A percentile compares a stretch with the other conserved stretches of the same genome.
Evolutionary conservation across 805 yeast genomes (phyloP).

Genomic region (Jamesozyma jinghongensis): DNA sequence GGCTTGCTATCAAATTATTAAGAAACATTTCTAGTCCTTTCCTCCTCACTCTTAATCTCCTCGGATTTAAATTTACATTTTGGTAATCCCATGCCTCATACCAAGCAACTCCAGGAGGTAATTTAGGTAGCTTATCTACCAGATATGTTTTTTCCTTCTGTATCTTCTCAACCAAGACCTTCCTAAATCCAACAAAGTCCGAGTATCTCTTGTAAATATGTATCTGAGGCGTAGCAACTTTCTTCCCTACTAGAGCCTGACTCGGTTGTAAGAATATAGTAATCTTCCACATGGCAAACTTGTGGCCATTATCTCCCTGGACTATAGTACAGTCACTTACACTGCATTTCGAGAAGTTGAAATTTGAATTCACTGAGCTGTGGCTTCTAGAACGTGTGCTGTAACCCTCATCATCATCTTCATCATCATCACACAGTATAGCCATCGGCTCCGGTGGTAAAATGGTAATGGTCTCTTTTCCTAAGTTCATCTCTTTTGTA

Average conservation of each 20-base stretch:
- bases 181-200: conserved; percentile 48
- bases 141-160: conserved; percentile 3
- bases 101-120: conserved; percentile 45
- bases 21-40: conserved; percentile 53
- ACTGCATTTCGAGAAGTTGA: conserved; percentile 8
- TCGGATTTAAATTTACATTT: conserved; percentile 30
- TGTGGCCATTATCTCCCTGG: conserved; percentile 18
- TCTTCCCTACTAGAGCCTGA: not conserved
- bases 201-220: conserved; percentile 51
- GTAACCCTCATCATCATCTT: conserved; percentile 4
- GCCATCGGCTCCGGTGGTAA: conserved; percentile 24
- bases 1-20: conserved; percentile 42
- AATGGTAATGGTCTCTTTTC: not conserved
- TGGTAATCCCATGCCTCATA: conserved; percentile 24
- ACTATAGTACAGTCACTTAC: conserved; percentile 26
- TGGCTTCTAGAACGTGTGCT: conserved; percentile 1
- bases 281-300: conserved; percentile 26
- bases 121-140: conserved; percentile 31
- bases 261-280: conserved; percentile 14
- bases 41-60: conserved; percentile 47
- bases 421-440: conserved; percentile 14
- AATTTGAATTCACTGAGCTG: conserved; percentile 9
- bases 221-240: conserved; percentile 24
- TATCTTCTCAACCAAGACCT: conserved; percentile 23
- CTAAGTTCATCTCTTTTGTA: too few relatives aligned